phyloP scores from a whole-genome alignment of 2,329 filamentous ascomycete species.

The Botrytis medusae region DNA sequence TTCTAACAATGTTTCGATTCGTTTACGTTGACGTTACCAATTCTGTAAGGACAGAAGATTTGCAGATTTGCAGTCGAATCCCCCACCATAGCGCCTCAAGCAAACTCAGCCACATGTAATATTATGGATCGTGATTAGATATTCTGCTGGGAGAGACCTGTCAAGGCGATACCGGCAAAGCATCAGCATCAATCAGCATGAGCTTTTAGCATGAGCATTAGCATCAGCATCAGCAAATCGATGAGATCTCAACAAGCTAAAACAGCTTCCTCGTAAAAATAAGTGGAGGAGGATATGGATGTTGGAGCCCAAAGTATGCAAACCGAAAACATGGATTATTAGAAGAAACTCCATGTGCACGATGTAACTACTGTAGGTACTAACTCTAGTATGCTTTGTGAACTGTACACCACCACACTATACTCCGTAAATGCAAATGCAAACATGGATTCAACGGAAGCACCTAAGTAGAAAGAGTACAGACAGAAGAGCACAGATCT shows the following conservation, averaged over 20 bases:
- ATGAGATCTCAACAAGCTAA: not conserved
- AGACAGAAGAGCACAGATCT: not conserved
- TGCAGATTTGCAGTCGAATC: conserved; percentile 2
- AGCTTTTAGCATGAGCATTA: not conserved
- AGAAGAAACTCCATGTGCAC: conserved; percentile 1
- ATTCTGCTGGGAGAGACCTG: not conserved
- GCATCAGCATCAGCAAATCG: conserved; percentile 4
- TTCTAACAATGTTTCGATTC: conserved; percentile 11
- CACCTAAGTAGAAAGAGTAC: not conserved
- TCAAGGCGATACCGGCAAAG: conserved; percentile 12
- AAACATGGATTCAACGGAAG: conserved; percentile 1
- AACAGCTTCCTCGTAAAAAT: not conserved
- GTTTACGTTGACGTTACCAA: not conserved
- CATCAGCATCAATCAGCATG: not conserved
- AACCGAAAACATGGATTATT: not conserved
- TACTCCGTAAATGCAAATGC: not conserved
- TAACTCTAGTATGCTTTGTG: not conserved
- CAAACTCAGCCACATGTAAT: not conserved
- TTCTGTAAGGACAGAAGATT: conserved; percentile 8
- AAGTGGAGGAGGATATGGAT: not conserved
- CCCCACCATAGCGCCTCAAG: conserved; percentile 11
- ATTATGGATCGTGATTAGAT: not conserved
- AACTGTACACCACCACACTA: not conserved
- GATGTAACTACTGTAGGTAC: conserved; percentile 6
- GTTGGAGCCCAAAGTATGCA: conserved; percentile 14